phyloP scores from a whole-genome alignment of 768 basidiomycete species.

The Podaxis pistillaris region DNA sequence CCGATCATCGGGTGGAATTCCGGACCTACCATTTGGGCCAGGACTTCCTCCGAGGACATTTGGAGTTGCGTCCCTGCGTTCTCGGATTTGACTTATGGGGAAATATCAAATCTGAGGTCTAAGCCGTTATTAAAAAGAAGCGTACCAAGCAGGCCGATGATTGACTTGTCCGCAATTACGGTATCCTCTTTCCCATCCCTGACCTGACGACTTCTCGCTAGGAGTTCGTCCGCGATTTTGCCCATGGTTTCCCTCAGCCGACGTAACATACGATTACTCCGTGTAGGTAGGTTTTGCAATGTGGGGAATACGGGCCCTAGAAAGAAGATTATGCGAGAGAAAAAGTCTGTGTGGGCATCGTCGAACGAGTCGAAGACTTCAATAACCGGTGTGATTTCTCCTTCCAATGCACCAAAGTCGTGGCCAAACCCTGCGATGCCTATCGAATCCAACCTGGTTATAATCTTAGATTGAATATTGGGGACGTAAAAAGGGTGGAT shows the following conservation, averaged over 20 bases:
- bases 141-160: constrained; percentile 36
- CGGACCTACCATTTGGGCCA: constrained; percentile 29
- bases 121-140: neutral
- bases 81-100: constrained; percentile 34
- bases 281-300: constrained; percentile 34
- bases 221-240: constrained; percentile 36
- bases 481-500: neutral
- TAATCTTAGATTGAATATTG: neutral
- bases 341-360: constrained; percentile 21
- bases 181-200: constrained; percentile 24
- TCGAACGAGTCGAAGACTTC: constrained; percentile 39
- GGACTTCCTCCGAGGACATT: constrained; percentile 37
- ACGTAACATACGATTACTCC: constrained; percentile 27
- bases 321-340: constrained; percentile 33
- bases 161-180: constrained; percentile 33
- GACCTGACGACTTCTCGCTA: constrained; percentile 35
- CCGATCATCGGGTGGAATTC: constrained; percentile 15
- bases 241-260: constrained; percentile 33
- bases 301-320: constrained; percentile 35
- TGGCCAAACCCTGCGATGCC: constrained; percentile 62
- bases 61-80: constrained; percentile 25
- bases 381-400: constrained; percentile 39
- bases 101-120: neutral
- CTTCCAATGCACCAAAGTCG: constrained; percentile 52
- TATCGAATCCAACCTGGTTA: constrained; percentile 49